Evolutionary conservation across 192 early-diverging fungal genomes (phyloP).

Genomic region (Phlyctochytrium planicorne): DNA sequence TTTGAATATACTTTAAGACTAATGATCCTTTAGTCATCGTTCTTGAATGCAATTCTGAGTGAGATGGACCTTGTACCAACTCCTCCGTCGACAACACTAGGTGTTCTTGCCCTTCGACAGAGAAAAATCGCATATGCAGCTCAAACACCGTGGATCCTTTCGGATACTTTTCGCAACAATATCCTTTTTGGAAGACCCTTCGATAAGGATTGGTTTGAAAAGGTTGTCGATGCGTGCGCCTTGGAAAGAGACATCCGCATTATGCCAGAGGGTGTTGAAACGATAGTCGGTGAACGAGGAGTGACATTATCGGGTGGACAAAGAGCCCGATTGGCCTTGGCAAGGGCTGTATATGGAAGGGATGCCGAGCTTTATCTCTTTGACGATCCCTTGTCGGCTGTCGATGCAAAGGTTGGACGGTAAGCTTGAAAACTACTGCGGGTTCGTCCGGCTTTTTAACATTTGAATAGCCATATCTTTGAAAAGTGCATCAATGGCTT

Average conservation of each 20-base stretch:
- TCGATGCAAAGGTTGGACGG: slow-evolving; percentile 62
- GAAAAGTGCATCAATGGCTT: slow-evolving; percentile 30
- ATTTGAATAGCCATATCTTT: too few species aligned
- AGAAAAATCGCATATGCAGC: slow-evolving; percentile 32
- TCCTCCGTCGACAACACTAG: too few species aligned
- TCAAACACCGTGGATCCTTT: slow-evolving; percentile 42
- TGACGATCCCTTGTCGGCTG: slow-evolving; percentile 82
- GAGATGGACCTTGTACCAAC: slow-evolving; percentile 32
- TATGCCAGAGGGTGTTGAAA: slow-evolving; percentile 32
- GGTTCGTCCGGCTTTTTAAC: not conserved
- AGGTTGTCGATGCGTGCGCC: slow-evolving; percentile 30
- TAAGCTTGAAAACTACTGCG: slow-evolving; percentile 1
- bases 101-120: slow-evolving; percentile 7
- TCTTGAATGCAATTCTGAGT: slow-evolving; percentile 36
- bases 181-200: slow-evolving; percentile 40
- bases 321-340: slow-evolving; percentile 35
- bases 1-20: not conserved
- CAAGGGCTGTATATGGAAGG: slow-evolving; percentile 30
- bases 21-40: slow-evolving; percentile 16
- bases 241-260: slow-evolving; percentile 24
- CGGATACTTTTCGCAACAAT: slow-evolving; percentile 37
- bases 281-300: slow-evolving; percentile 42
- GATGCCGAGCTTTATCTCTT: slow-evolving; percentile 59
- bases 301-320: slow-evolving; percentile 40
- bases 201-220: slow-evolving; percentile 17